A percentile compares a stretch with the other conserved stretches of the same genome.
These are phyloP conservation scores for Lachancea waltii DNA, from an alignment of 805 yeast genomes.

Conservation along the genomic window DNA sequence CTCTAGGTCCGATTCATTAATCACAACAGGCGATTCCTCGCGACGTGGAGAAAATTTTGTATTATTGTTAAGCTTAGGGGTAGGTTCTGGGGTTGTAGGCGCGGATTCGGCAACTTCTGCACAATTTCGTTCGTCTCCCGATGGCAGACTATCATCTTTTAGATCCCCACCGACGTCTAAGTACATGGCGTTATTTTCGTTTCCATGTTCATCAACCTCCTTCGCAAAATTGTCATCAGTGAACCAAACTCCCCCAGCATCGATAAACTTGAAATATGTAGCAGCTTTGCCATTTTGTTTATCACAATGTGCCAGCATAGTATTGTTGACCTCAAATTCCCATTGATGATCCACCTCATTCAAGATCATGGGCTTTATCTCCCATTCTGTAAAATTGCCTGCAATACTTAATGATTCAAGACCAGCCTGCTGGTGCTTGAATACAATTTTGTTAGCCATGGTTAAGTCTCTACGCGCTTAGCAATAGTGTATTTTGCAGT, in stretches of 20 bases:
- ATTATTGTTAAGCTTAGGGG: conserved; percentile 12
- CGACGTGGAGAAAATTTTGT: background rate
- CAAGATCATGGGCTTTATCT: conserved; percentile 17
- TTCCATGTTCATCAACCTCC: conserved; percentile 34
- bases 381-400: conserved; percentile 36
- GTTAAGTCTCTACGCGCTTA: too few species aligned
- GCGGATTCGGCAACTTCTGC: conserved; percentile 12
- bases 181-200: conserved; percentile 34
- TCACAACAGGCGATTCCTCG: conserved; percentile 12
- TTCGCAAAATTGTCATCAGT: conserved; percentile 24
- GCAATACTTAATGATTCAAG: conserved; percentile 31
- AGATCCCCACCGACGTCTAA: conserved; percentile 4
- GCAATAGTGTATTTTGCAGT: too few species aligned
- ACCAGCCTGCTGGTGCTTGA: conserved; percentile 3
- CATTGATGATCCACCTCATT: conserved; percentile 14
- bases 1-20: conserved; percentile 17
- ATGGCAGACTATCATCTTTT: conserved; percentile 1
- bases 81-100: conserved; percentile 29
- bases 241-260: conserved; percentile 27
- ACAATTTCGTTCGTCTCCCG: background rate
- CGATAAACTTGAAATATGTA: conserved; percentile 26
- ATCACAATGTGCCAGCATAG: conserved; percentile 17
- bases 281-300: conserved; percentile 13
- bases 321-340: conserved; percentile 26
- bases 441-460: conserved; percentile 6